Evolutionary conservation across 2,329 filamentous ascomycete genomes (phyloP), one percentile per base, ranked within the genome.

Genomic region (Penicillium brevicompactum): DNA sequence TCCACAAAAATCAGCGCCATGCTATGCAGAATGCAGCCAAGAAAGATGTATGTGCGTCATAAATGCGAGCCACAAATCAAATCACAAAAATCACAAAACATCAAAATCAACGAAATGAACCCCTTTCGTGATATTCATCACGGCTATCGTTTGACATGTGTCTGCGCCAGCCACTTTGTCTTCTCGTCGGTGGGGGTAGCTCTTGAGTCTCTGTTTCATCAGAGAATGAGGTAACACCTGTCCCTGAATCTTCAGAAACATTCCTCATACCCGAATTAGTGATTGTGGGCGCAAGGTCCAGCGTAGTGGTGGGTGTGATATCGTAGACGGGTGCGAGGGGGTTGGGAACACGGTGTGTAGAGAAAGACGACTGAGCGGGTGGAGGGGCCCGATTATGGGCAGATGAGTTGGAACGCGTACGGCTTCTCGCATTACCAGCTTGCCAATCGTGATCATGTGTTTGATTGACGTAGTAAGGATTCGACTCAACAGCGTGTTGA

Each of bases 251-350:
- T 1, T 53, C 52, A 9, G 63, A 63, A 24, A 56, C 49, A n/a
- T 60, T 57, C 43, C 60, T 57, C 50, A 65, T 24, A 5, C 38
- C 56, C 6, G 51, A 44, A 11, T 14, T 16, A 16, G 50, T 45
- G 5, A 37, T 44, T 34, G 41, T 47, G 30, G 49, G 44, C 49
- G 32, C 34, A 24, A 51, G 52, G 21, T 55, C 53, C 9, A 52
- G 43, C 21, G 43, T 48, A 21, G 46, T 27, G 5, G 59, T 46
- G 9, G 68, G 60, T 2, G 59, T 56, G 47, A 71, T 67, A 31
- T 71, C 68, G 3, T 70, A 71, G 14, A 73, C 54, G 5, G 69
- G 68, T 2, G 70, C 70, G 1, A 74, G 63, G 2, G 70, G 70
- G 43, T 71, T 71, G 24, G 68, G 59, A 43, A 60, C 58, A n/a